Evolutionary conservation across 441 rosid species (phyloP), one percentile per base, ranked within the genome.

Genomic region (Mallotus repandus): DNA sequence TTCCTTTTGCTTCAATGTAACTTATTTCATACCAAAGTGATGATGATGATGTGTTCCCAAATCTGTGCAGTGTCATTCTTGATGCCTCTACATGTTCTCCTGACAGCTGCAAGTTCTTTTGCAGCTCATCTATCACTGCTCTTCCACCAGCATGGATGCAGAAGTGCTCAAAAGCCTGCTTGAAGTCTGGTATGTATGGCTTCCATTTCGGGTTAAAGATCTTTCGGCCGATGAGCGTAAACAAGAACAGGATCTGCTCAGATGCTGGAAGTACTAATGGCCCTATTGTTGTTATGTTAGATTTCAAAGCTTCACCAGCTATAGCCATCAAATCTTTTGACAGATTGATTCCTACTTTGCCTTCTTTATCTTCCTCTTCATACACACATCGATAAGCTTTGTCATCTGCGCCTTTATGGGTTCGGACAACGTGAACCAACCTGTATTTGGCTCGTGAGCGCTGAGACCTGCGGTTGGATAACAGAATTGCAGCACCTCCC

Each of bases 111-210:
- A 94, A 82, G 80, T 89, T 91, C 89, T 91, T 92, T 61, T 94
- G 98, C 4, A 94, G 79, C 80, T 91, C 98, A 46, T 94, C 99
- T 8, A 94, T 94, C 4, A 94, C 98, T 0, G 98, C 98, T 56
- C 97, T 79, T 3, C 98, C 98, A 5, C 98, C 98, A 0, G 99
- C 99, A 57, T 94, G 99, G 75, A 94, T 94, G 78, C 99, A 94
- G 76, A 94, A 94, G 73, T 94, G 99, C 76, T 94, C 99, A 60
- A 94, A 94, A 3, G 99, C 99, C 53, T 86, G 89, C 74, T 92
- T 94, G 84, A 94, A 94, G 78, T 94, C 99, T 0, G 99, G 99
- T 59, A 94, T 91, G 65, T 94, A 94, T 2, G 99, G 96, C 77
- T 92, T 91, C 97, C 89, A 88, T 75, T 91, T 91, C 0, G 87